These are phyloP conservation scores for Agrocybe praecox DNA, from an alignment of 768 basidiomycete genomes.

Conservation along the genomic window DNA sequence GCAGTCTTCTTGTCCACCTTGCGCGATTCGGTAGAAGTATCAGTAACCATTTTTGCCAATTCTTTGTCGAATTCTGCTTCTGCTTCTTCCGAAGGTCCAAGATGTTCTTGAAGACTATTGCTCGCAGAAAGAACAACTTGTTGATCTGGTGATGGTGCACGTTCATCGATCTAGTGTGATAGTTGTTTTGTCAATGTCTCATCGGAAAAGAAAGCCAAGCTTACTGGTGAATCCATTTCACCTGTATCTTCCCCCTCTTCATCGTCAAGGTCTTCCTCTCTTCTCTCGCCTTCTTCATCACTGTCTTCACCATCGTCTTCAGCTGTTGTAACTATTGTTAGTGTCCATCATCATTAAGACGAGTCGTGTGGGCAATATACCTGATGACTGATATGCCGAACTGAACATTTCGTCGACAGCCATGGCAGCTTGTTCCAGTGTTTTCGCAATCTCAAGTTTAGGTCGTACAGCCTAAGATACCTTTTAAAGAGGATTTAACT, in stretches of 20 bases:
- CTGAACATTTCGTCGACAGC: conserved; percentile 93
- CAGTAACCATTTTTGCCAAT: conserved; percentile 92
- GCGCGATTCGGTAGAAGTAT: conserved; percentile 79
- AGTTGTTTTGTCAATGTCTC: not conserved
- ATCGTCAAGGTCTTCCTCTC: conserved; percentile 44
- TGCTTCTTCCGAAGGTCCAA: conserved; percentile 87
- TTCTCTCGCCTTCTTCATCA: conserved; percentile 56
- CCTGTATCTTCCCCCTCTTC: conserved; percentile 72
- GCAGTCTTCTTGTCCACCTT: conserved; percentile 90
- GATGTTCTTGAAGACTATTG: conserved; percentile 60
- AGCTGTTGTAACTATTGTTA: conserved; percentile 5
- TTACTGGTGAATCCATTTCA: conserved; percentile 58
- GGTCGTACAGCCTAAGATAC: conserved; percentile 77
- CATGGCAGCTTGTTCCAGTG: conserved; percentile 80
- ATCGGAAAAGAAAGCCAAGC: not conserved
- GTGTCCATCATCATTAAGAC: not conserved
- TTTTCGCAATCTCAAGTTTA: conserved; percentile 69
- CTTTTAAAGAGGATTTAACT: conserved; percentile 2
- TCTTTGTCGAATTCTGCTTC: conserved; percentile 95
- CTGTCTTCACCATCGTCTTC: conserved; percentile 64
- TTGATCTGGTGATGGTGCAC: conserved; percentile 82
- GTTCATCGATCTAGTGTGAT: conserved; percentile 54
- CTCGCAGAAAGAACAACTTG: conserved; percentile 68
- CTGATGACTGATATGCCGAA: conserved; percentile 59
- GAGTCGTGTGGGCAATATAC: conserved; percentile 28